phyloP scores from a whole-genome alignment of 2,329 filamentous ascomycete species.

The Scortechinia acanthostroma region DNA sequence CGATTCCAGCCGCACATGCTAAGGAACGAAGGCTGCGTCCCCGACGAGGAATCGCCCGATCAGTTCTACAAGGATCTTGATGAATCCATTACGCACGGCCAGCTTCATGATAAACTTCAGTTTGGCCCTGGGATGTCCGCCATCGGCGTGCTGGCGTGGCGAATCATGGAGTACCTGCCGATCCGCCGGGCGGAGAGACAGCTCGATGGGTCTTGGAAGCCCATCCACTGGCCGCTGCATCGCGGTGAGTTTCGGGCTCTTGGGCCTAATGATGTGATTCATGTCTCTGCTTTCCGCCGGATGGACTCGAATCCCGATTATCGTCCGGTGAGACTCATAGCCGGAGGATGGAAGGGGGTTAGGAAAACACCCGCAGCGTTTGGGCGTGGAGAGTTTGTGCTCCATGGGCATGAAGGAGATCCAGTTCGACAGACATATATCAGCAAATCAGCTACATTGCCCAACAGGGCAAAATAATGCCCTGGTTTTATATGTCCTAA shows the following conservation, averaged over 20 bases:
- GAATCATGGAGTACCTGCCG: slow-evolving; percentile 54
- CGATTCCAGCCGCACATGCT: no score
- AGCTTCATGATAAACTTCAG: slow-evolving; percentile 42
- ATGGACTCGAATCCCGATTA: slow-evolving; percentile 43
- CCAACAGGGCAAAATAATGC: neutral
- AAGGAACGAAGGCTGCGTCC: no score
- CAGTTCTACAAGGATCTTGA: no score
- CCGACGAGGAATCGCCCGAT: no score
- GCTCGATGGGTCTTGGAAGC: slow-evolving; percentile 47
- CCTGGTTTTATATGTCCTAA: no score
- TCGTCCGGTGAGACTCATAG: slow-evolving; percentile 50
- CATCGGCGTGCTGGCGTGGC: slow-evolving; percentile 40
- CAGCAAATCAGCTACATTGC: neutral
- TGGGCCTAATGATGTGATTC: slow-evolving; percentile 44
- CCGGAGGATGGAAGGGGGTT: slow-evolving; percentile 48
- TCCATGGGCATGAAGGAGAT: neutral
- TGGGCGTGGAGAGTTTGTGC: neutral
- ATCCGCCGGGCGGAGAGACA: slow-evolving; percentile 55
- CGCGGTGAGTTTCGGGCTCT: slow-evolving; percentile 54
- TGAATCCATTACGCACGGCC: neutral
- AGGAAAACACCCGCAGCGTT: slow-evolving; percentile 33
- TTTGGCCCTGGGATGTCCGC: slow-evolving; percentile 32
- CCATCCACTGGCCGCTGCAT: slow-evolving; percentile 51
- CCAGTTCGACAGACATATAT: neutral
- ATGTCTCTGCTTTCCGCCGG: slow-evolving; percentile 45